Evolutionary conservation across 805 yeast genomes (phyloP), one percentile per base, ranked within the genome.

Genomic region (Nakazawaea pomicola): DNA sequence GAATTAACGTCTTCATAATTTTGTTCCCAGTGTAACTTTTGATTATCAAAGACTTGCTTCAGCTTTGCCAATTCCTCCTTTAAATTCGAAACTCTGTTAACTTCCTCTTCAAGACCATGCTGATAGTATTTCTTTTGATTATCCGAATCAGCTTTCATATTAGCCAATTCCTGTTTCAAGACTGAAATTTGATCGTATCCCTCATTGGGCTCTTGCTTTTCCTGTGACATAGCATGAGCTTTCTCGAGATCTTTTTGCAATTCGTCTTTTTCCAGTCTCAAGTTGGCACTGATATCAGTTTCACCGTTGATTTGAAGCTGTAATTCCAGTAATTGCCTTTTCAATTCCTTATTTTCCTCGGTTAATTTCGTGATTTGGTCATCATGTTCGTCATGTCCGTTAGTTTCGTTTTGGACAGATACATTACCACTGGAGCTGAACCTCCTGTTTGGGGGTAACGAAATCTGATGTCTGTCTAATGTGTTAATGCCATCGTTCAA

Each of bases 1-100:
- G 54, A 44, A 38, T 53, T 56, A 42, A 66, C 46, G 39, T 61
- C 58, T 37, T 49, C 44, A 29, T 45, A 44, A 19, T 46, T 47
- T 6, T 39, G 32, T 40, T 49, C 44, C 46, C 47, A 44, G 16
- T 46, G 40, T 8, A 38, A 27, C 17, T 51, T 33, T 18, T 40
- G 29, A 17, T 34, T 20, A 10, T 45, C 31, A 7, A 52, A 45
- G 25, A 30, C 45, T 29, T 57, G 61, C 36, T 40, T 46, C 44
- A 38, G 6, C 2, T 10, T 18, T 20, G 41, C 41, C 33, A 39
- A 4, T 12, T 28, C 35, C 4, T 23, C 11, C 23, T 45, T 32
- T 23, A 46, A 49, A 24, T 43, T 25, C 15, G n/a, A 19, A 12
- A 46, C 29, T 3, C 21, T 29, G 28, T 41, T 34, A 16, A 30